A percentile compares a stretch with the other conserved stretches of the same genome.
Evolutionary conservation across 331 rosid species (phyloP).

Genomic region (Prunus yedoensis): DNA sequence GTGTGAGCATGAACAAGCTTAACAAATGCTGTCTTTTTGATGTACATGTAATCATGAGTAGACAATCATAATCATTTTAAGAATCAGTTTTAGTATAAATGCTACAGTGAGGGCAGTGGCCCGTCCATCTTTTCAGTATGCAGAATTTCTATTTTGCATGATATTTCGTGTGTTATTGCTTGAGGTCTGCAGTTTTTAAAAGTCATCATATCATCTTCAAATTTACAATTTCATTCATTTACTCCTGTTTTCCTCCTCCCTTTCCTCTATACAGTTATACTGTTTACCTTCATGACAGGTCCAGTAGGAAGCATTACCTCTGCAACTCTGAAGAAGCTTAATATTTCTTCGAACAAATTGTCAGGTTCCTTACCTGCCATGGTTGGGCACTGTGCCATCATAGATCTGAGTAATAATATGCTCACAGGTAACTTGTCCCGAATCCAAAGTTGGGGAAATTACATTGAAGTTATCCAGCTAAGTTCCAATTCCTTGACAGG

Average conservation of each 20-base stretch:
- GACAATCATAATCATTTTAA: not conserved
- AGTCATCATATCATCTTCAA: not conserved
- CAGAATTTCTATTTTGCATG: not conserved
- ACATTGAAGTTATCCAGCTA: constrained; percentile 66
- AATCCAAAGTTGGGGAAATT: constrained; percentile 72
- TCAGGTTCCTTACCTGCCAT: constrained; percentile 69
- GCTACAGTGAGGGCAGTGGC: not conserved
- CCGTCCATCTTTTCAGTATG: not conserved
- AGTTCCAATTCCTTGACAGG: constrained; percentile 65
- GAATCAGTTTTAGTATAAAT: not conserved
- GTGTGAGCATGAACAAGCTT: not conserved
- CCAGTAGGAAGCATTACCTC: constrained; percentile 69
- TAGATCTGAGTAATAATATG: constrained; percentile 74
- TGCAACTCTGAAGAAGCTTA: constrained; percentile 64
- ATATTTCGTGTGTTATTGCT: not conserved
- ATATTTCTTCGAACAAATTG: constrained; percentile 69
- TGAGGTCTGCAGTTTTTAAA: not conserved
- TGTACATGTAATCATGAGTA: not conserved
- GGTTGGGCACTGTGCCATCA: constrained; percentile 55
- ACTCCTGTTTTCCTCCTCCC: not conserved
- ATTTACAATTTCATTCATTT: not conserved
- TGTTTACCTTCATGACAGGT: constrained; percentile 49
- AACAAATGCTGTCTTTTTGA: not conserved
- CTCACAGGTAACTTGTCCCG: constrained; percentile 61
- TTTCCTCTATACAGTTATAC: not conserved